Evolutionary conservation across 768 basidiomycete genomes (phyloP).

Genomic region (Naganishia randhawae): DNA sequence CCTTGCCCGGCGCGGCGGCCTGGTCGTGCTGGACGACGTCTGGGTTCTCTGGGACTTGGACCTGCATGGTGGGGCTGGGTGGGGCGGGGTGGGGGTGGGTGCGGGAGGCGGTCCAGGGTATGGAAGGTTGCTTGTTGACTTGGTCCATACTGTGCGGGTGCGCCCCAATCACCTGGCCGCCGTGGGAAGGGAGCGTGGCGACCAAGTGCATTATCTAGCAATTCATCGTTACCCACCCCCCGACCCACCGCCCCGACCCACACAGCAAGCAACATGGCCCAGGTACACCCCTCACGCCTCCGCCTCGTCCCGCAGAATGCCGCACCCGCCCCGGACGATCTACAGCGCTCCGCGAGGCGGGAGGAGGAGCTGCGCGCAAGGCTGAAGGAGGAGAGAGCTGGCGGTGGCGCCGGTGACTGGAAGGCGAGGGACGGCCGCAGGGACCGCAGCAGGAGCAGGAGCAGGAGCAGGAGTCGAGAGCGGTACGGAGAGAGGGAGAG

Average conservation of each 20-base stretch:
- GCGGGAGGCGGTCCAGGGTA: background rate
- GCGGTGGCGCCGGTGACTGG: background rate
- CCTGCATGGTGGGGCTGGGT: constrained; percentile 20
- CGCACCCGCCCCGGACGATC: background rate
- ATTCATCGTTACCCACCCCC: background rate
- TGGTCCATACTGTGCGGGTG: no score
- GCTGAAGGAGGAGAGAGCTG: constrained; percentile 6
- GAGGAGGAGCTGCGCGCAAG: constrained; percentile 11
- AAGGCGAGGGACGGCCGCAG: background rate
- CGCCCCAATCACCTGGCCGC: no score
- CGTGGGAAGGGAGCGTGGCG: no score
- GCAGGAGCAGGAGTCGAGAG: background rate
- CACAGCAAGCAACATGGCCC: constrained; percentile 1
- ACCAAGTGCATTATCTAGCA: no score
- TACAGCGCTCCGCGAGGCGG: background rate
- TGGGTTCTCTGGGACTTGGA: constrained; percentile 25
- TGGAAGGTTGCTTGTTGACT: no score
- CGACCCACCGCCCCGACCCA: background rate
- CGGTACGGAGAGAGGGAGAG: background rate
- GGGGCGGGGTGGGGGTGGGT: no score
- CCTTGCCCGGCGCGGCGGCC: constrained; percentile 75
- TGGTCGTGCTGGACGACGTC: constrained; percentile 57
- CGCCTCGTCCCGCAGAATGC: background rate
- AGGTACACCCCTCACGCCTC: constrained; percentile 9
- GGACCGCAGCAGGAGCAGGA: background rate